Evolutionary conservation across 768 basidiomycete species (phyloP), one percentile per base, ranked within the genome.

Genomic region (Boletus patriciae): DNA sequence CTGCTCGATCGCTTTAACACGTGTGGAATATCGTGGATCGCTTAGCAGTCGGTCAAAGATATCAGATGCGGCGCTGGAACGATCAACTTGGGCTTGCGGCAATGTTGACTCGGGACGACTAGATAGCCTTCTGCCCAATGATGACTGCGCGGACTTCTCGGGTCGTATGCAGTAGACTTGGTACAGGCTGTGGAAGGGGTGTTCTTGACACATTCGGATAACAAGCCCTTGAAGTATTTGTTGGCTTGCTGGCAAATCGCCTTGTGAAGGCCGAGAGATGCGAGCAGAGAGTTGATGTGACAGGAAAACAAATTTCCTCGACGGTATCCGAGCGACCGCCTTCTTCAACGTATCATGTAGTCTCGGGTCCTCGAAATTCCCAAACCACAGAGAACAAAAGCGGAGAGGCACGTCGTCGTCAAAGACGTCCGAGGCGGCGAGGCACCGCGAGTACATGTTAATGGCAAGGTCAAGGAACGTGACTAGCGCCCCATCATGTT

Each of bases 231-330:
- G 84, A 6, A 98, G 77, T 56, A 78, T 83, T 21, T 70, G 64
- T 65, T 94, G 92, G 51, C 76, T 78, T 41, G 71, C 59, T 6
- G 72, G 56, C 36, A 73, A 36, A 3, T 66, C 46, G 23, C 68
- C 63, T 27, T 69, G 52, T 10, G 68, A 60, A 16, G 77, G 55
- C 43, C 75, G 81, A 13, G 87, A 82, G 31, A 98, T 78, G 9
- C 95, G 84, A n/a, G 96, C 94, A 0, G 94, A 86, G 6, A 99
- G 83, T 73, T 99, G 97, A 73, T 95, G 93, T 76, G 92, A 86
- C 52, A 98, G 79, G 71, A 94, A 92, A 43, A 96, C 81, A 66
- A 98, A 89, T 70, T 98, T 98, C 57, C 83, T 80, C 0, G 94
- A 91, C 1, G 94, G 90, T 38, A 95, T 81, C 3, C 79, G 76